These are phyloP conservation scores for Cladobotryum protrusum DNA, from an alignment of 2,329 filamentous ascomycete genomes.

Conservation along the genomic window DNA sequence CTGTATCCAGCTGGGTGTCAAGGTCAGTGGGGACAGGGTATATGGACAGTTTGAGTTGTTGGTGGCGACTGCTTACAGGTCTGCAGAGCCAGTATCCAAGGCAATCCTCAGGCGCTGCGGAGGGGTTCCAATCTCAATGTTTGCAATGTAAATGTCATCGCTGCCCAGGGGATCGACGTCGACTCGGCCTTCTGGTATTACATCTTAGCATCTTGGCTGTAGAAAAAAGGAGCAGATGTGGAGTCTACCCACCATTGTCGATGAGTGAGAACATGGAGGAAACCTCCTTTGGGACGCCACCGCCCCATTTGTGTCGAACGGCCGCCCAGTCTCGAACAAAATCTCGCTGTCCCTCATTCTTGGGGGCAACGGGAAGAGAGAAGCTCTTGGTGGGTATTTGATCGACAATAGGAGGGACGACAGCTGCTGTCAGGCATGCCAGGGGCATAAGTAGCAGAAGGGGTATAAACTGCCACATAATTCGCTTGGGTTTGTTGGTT, in stretches of 20 bases:
- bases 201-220: neutral
- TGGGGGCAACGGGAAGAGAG: conserved; percentile 22
- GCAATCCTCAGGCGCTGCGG: conserved; percentile 42
- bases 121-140: conserved; percentile 42
- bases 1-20: conserved; percentile 43
- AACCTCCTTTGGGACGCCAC: conserved; percentile 15
- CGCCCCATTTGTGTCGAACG: conserved; percentile 30
- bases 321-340: conserved; percentile 29
- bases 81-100: conserved; percentile 47
- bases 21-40: conserved; percentile 1
- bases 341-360: conserved; percentile 19
- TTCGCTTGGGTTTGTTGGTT: neutral
- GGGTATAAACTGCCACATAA: conserved; percentile 2
- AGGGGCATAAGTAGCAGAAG: conserved; percentile 1
- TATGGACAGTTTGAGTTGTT: too few relatives aligned
- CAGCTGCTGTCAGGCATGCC: neutral
- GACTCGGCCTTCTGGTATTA: conserved; percentile 16
- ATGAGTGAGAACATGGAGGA: conserved; percentile 22
- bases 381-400: conserved; percentile 16
- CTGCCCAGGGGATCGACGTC: conserved; percentile 32
- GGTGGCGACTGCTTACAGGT: conserved; percentile 48
- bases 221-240: neutral
- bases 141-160: conserved; percentile 38
- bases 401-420: neutral
- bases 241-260: conserved; percentile 20